A percentile compares a stretch with the other conserved stretches of the same genome.
phyloP scores from a whole-genome alignment of 2,329 filamentous ascomycete species.

The Ophiocordyceps camponoti-rufipedis region DNA sequence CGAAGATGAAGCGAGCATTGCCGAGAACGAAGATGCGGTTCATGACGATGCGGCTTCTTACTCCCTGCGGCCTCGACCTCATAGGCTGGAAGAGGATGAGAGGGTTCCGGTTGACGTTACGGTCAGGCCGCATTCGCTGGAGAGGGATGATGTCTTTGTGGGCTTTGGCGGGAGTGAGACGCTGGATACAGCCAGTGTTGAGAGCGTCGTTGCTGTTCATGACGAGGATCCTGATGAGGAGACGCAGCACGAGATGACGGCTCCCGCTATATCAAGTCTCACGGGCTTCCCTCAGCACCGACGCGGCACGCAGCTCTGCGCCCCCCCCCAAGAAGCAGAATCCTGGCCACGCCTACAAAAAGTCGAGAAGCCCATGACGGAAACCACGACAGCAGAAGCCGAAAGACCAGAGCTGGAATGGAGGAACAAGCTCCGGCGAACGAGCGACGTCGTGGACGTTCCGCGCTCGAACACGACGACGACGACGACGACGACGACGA shows the following conservation, averaged over 20 bases:
- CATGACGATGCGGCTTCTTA: neutral
- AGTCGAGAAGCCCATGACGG: neutral
- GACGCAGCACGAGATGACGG: neutral
- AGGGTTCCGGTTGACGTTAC: neutral
- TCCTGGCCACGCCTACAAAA: constrained; percentile 4
- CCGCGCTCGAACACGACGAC: no score
- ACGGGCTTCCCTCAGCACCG: constrained; percentile 3
- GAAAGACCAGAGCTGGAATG: neutral
- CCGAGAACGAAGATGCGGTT: neutral
- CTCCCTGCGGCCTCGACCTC: neutral
- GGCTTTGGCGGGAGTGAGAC: no score
- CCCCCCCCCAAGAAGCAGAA: constrained; percentile 2
- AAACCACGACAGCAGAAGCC: neutral
- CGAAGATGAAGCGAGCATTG: neutral
- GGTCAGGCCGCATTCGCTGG: neutral
- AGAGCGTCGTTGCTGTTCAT: neutral
- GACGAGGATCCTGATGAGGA: neutral
- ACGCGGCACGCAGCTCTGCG: constrained; percentile 4
- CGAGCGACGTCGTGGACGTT: neutral
- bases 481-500: constrained; percentile 1
- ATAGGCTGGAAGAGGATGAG: constrained; percentile 1
- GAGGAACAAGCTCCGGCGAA: neutral
- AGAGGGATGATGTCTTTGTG: constrained; percentile 1
- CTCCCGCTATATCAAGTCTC: constrained; percentile 2
- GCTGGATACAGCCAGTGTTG: neutral